Base-by-base conservation (phyloP, 305 asterid species). In the Lippia alba region DNA sequence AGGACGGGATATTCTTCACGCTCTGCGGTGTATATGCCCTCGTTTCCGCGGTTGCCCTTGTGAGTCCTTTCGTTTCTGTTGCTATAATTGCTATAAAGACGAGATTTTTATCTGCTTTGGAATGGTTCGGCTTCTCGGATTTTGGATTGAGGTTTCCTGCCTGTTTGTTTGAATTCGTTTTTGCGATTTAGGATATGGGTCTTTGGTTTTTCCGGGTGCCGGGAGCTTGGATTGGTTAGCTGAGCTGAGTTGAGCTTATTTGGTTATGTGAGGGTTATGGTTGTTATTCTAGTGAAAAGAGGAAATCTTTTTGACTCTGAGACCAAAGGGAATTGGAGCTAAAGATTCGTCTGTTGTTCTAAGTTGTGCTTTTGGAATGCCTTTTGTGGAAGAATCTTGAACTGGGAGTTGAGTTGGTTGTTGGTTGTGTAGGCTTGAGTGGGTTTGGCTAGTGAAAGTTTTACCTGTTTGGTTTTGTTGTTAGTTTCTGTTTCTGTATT, bases 21-120 rank as follows among this genome's bases (percentile, higher is more conserved):
- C 92, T 93, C 15, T 91, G 94, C 70, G 94, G 85, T 67, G 84
- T 85, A 18, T 93, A 82, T 68, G 95, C 89, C 75, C 85, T 90
- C 66, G 96, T 92, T 74, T 90, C 97, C 64, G 62, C 82, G 16
- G 86, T 90, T 75, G 98, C 98, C 40, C 90, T 93, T 24, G 98
- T 93, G 61, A 78, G 87, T 75, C 41, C 1, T 5, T 24, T 36
- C 58, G 61, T 39, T 59, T 62, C 12, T 74, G 44, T 67, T 70
- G 14, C 65, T 59, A 6, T 15, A 61, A 11, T 12, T 4, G 16
- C 55, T 16, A 24, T 24, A 24, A 24, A 24, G 30, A 24, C 30
- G 2, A 24, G 3, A 1, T 24, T 24, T 24, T 24, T 24, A 24
- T 24, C 30, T 24, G 3, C 30, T 24, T 75, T 69, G 34, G 9